Base-by-base conservation (phyloP, 2,329 filamentous ascomycete genomes). In the Calycina herbarum region DNA sequence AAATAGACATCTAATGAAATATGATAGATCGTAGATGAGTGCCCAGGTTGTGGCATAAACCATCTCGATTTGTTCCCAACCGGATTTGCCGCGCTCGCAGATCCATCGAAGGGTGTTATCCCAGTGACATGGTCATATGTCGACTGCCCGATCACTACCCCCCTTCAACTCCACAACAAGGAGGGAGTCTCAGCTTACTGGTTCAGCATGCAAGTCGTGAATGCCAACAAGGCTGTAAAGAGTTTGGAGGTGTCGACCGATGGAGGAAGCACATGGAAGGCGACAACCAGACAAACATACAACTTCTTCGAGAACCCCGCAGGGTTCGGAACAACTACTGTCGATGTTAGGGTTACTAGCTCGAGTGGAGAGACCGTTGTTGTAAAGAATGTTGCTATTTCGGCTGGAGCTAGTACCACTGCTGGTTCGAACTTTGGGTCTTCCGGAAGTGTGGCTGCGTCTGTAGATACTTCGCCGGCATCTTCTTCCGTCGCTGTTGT, bases 171-270 rank as follows among this genome's bases (percentile, higher is more conserved):
- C 29, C 80, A 82, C 75, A 84, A 84, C 77, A 86, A 86, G 74
- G 78, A 79, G 27, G 82, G 82, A 29, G 80, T 81, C 3, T 83
- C 81, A 4, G 73, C 76, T 35, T 80, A 81, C 75, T 86, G 83
- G 83, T 86, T 86, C 77, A 81, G 80, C 59, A 86, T 87, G 81
- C 88, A 90, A 75, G 86, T 89, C 56, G 80, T 88, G 71, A 89
- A 89, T 76, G 78, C 84, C 71, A 88, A 87, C 74, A 79, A 84
- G 66, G 80, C 81, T 17, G 81, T 89, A 51, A 71, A 79, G 62
- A 80, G 78, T 68, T 79, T 90, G 29, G 86, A 89, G 70, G 86
- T 89, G 65, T 86, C 83, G 66, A 85, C 81, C 20, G 83, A 90
- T 71, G 81, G 83, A 11, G 87, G 87, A 20, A 80, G 71, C 62